These are phyloP conservation scores for Cardiospermum halicacabum DNA, from an alignment of 345 rosid species.

Conservation along the genomic window DNA sequence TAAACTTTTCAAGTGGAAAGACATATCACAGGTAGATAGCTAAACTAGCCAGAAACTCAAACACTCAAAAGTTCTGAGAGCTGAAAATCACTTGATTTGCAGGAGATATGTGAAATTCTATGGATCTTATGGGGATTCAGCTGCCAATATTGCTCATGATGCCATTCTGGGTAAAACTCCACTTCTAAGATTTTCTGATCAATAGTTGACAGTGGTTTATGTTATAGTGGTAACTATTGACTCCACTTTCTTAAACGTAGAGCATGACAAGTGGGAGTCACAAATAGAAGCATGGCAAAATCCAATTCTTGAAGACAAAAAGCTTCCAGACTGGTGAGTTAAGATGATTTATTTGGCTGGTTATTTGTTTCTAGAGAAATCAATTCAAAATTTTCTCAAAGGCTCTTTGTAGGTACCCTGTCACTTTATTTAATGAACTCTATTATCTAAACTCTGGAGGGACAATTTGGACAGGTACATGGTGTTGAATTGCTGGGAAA, in stretches of 20 bases:
- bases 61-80: conserved; percentile 2
- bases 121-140: conserved; percentile 64
- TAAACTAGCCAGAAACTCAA: not conserved
- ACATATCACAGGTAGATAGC: conserved; percentile 56
- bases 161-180: conserved; percentile 62
- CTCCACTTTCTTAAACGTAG: conserved; percentile 31
- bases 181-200: not conserved
- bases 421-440: conserved; percentile 89
- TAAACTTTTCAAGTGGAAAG: conserved; percentile 55
- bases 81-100: conserved; percentile 18
- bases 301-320: conserved; percentile 87
- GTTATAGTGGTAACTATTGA: not conserved
- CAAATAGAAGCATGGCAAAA: conserved; percentile 85
- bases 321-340: conserved; percentile 80
- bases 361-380: conserved; percentile 1
- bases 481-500: not conserved
- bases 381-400: conserved; percentile 12
- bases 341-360: conserved; percentile 3
- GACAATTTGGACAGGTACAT: conserved; percentile 83
- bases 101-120: conserved; percentile 91
- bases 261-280: conserved; percentile 76
- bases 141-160: conserved; percentile 75
- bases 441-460: conserved; percentile 93
- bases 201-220: not conserved
- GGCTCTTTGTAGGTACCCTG: conserved; percentile 57